A percentile compares a stretch with the other conserved stretches of the same genome.
phyloP scores from a whole-genome alignment of 495 filamentous ascomycete species.

The Aspergillus coremiiformis region DNA sequence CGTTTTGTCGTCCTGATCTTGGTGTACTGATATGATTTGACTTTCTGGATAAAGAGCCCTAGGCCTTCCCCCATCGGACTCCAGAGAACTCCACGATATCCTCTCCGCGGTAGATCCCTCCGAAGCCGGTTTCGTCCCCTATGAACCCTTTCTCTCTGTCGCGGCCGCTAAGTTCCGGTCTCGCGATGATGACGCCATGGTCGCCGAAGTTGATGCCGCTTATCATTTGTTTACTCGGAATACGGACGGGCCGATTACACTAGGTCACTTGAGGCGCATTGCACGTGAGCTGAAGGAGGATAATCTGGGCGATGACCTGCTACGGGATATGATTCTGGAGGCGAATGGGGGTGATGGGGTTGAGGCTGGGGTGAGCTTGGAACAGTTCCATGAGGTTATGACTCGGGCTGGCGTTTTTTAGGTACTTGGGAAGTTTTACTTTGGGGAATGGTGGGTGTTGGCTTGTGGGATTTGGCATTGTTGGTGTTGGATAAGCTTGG shows the following conservation, averaged over 20 bases:
- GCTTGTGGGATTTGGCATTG: background rate
- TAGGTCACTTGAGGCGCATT: slow-evolving; percentile 68
- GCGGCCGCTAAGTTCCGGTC: slow-evolving; percentile 72
- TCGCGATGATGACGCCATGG: slow-evolving; percentile 45
- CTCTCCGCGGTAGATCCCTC: slow-evolving; percentile 74
- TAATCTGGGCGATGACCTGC: slow-evolving; percentile 63
- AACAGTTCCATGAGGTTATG: slow-evolving; percentile 84
- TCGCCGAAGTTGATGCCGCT: slow-evolving; percentile 68
- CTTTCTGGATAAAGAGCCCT: slow-evolving; percentile 63
- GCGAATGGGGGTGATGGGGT: slow-evolving; percentile 76
- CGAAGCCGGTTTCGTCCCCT: slow-evolving; percentile 65
- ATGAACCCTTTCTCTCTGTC: slow-evolving; percentile 70
- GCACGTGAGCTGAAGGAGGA: slow-evolving; percentile 74
- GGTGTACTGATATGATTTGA: too few species aligned
- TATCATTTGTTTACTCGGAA: slow-evolving; percentile 67
- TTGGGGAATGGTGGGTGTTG: background rate
- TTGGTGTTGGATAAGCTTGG: background rate
- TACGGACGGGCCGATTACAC: slow-evolving; percentile 52
- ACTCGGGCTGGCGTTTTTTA: slow-evolving; percentile 72
- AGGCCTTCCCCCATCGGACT: slow-evolving; percentile 55
- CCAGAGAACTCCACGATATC: slow-evolving; percentile 64
- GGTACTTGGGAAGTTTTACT: slow-evolving; percentile 16
- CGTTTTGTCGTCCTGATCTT: too few species aligned
- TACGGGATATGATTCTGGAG: slow-evolving; percentile 89
- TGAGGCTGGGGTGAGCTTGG: slow-evolving; percentile 60